Conservation (phyloP, 2,329 filamentous ascomycete genomes). For the Geosmithia putterillii region DNA sequence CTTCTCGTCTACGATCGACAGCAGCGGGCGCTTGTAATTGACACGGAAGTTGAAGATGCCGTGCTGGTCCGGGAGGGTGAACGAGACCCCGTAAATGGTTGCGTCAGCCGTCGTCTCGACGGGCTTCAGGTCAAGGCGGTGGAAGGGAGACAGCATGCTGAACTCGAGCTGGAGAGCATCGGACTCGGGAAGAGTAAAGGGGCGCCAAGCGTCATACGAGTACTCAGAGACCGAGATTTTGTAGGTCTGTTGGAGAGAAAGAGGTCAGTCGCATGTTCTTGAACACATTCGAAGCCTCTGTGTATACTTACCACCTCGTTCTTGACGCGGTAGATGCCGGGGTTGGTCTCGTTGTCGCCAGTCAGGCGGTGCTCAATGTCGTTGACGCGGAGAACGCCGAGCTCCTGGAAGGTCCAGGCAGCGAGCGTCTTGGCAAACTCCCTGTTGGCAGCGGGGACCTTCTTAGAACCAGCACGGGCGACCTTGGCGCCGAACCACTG, state of each 20-base stretch:
- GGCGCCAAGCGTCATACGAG: constrained; percentile 57
- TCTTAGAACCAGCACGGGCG: constrained; percentile 40
- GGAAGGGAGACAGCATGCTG: constrained; percentile 96
- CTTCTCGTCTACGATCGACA: constrained; percentile 87
- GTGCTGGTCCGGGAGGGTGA: constrained; percentile 88
- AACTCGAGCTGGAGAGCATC: constrained; percentile 91
- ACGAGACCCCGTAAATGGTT: constrained; percentile 61
- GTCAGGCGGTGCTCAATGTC: constrained; percentile 63
- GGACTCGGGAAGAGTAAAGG: constrained; percentile 55
- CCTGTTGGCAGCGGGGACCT: constrained; percentile 60
- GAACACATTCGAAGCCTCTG: neutral
- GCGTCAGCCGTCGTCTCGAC: constrained; percentile 48
- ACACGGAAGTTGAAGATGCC: constrained; percentile 98
- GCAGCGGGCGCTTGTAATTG: constrained; percentile 93
- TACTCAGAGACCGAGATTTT: constrained; percentile 85
- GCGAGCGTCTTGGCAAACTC: constrained; percentile 76
- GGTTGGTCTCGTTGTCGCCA: constrained; percentile 55
- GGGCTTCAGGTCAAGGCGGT: constrained; percentile 64
- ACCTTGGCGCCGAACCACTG: constrained; percentile 80
- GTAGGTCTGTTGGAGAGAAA: constrained; percentile 49
- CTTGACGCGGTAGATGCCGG: constrained; percentile 87
- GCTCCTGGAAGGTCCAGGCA: constrained; percentile 96
- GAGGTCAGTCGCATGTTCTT: neutral
- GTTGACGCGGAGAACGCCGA: constrained; percentile 77
- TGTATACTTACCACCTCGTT: constrained; percentile 73